Conservation (phyloP, 768 basidiomycete species). For the Mycena haematopus region DNA sequence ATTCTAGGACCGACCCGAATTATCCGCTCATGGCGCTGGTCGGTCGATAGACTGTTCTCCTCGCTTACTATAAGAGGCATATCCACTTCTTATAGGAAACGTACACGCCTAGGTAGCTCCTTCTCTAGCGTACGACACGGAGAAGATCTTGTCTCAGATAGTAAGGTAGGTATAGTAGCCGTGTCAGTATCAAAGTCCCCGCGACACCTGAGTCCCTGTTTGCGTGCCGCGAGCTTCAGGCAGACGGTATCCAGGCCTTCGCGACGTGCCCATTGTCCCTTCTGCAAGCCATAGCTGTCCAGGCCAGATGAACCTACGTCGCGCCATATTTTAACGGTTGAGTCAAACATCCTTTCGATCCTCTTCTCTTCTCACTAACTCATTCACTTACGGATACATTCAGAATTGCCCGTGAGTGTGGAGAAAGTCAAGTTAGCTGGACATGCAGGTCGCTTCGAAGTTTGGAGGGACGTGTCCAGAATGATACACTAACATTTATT, state of each 20-base stretch:
- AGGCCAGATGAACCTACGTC: constrained; percentile 59
- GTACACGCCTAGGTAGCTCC: constrained; percentile 55
- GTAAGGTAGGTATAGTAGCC: constrained; percentile 37
- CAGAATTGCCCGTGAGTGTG: constrained; percentile 55
- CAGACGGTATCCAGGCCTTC: constrained; percentile 56
- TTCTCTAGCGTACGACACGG: constrained; percentile 46
- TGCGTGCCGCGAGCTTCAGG: constrained; percentile 53
- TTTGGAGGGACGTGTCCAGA: too few species aligned
- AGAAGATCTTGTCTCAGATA: constrained; percentile 36
- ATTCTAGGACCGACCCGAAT: constrained; percentile 19
- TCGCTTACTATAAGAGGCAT: constrained; percentile 52
- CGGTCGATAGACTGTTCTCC: constrained; percentile 45
- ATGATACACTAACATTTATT: too few species aligned
- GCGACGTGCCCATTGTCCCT: constrained; percentile 62
- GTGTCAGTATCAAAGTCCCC: constrained; percentile 67
- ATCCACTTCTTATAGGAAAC: constrained; percentile 48
- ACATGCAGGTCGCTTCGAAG: too few species aligned
- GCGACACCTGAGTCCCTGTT: constrained; percentile 57
- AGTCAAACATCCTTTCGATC: not conserved
- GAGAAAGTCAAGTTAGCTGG: too few species aligned
- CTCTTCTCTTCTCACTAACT: not conserved
- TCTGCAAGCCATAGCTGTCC: constrained; percentile 61
- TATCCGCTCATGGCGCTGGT: not conserved
- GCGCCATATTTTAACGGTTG: constrained; percentile 64
- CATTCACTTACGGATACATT: not conserved